Percentiles rank a stretch among this genome's conserved stretches.
These are phyloP conservation scores for Populus euphratica DNA, from an alignment of 345 rosid species.

Conservation along the genomic window DNA sequence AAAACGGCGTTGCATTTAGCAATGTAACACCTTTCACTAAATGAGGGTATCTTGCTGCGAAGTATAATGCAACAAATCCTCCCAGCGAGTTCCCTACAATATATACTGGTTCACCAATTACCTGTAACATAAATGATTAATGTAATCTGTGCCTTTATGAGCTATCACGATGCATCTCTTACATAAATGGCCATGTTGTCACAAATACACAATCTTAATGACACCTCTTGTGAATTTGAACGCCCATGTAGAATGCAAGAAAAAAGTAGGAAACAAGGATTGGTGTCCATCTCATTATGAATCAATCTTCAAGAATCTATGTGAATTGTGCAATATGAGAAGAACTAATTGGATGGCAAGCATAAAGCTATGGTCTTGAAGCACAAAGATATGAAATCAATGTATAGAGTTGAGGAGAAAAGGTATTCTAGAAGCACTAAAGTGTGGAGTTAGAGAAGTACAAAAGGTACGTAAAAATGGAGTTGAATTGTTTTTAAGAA, in stretches of 20 bases:
- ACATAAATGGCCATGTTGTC: not conserved
- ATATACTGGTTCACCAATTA: slow-evolving; percentile 86
- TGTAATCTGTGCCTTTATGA: not conserved
- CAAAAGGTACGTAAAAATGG: no score
- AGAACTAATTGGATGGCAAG: not conserved
- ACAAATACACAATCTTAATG: not conserved
- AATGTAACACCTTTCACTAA: slow-evolving; percentile 84
- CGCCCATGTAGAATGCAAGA: not conserved
- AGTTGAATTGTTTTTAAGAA: no score
- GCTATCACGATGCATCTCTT: not conserved
- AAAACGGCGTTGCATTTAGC: slow-evolving; percentile 96
- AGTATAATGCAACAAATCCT: slow-evolving; percentile 79
- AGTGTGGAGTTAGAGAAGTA: no score
- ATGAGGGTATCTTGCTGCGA: slow-evolving; percentile 79
- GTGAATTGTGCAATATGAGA: not conserved
- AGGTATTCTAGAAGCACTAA: not conserved
- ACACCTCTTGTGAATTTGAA: not conserved
- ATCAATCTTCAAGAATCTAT: not conserved
- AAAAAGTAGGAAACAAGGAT: not conserved
- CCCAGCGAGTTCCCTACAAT: slow-evolving; percentile 92
- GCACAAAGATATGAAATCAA: not conserved
- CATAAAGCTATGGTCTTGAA: not conserved
- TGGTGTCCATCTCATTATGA: not conserved
- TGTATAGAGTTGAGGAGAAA: not conserved
- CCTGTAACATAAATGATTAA: slow-evolving; percentile 38